A percentile compares a stretch with the other conserved stretches of the same genome.
phyloP scores from a whole-genome alignment of 2,329 filamentous ascomycete genomes.

The Nothophaeocryptopus gaeumannii region DNA sequence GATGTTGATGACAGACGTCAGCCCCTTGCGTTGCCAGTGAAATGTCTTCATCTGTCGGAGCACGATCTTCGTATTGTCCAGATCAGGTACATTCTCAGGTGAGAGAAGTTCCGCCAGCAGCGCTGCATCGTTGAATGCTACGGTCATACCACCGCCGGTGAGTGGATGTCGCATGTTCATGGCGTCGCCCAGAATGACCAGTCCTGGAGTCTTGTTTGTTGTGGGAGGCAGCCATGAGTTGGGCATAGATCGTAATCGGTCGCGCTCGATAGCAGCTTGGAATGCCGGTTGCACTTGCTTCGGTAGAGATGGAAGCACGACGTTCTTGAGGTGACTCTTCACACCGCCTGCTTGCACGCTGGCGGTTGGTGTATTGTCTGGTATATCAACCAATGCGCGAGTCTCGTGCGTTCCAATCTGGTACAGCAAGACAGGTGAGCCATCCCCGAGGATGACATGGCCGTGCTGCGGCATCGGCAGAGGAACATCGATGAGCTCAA shows the following conservation, averaged over 20 bases:
- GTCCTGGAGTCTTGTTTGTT: slow-evolving; percentile 66
- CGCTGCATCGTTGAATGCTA: slow-evolving; percentile 89
- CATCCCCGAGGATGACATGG: slow-evolving; percentile 80
- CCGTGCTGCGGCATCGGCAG: slow-evolving; percentile 74
- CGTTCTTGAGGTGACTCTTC: slow-evolving; percentile 75
- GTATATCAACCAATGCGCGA: slow-evolving; percentile 82
- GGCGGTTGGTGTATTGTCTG: slow-evolving; percentile 71
- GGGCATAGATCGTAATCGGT: slow-evolving; percentile 85
- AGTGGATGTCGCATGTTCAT: slow-evolving; percentile 99
- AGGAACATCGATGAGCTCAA: slow-evolving; percentile 85
- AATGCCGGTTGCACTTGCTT: slow-evolving; percentile 69
- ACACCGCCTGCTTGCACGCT: slow-evolving; percentile 74
- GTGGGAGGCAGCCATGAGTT: slow-evolving; percentile 88
- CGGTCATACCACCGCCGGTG: slow-evolving; percentile 96
- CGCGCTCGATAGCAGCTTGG: slow-evolving; percentile 68
- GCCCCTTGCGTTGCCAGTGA: slow-evolving; percentile 81
- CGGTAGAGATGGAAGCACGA: slow-evolving; percentile 76
- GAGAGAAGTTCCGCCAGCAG: slow-evolving; percentile 71
- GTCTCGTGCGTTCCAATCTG: slow-evolving; percentile 97
- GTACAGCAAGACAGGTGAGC: slow-evolving; percentile 81
- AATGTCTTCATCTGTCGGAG: slow-evolving; percentile 68
- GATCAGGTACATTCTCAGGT: slow-evolving; percentile 64
- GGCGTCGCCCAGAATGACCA: slow-evolving; percentile 86
- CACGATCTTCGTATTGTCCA: slow-evolving; percentile 67
- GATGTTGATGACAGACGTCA: slow-evolving; percentile 90